phyloP scores from a whole-genome alignment of 768 basidiomycete species.

The Lactarius evosmus region DNA sequence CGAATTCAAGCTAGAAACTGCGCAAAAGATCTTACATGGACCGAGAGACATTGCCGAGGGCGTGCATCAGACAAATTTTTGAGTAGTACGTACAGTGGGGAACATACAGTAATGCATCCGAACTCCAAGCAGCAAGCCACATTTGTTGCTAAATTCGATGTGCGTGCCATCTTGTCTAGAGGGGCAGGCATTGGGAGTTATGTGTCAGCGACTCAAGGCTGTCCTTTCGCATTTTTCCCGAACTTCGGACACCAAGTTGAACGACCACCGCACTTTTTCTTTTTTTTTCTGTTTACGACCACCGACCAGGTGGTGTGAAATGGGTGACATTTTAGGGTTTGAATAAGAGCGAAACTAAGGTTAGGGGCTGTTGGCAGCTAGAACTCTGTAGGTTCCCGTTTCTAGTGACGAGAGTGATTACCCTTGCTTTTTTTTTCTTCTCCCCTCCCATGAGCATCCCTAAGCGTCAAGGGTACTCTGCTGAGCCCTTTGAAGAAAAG shows the following conservation, averaged over 20 bases:
- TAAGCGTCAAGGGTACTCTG: conserved; percentile 3
- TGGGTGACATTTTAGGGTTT: background rate
- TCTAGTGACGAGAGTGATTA: background rate
- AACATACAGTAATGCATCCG: background rate
- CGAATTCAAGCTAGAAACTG: background rate
- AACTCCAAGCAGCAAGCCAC: background rate
- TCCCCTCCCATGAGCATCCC: conserved; percentile 15
- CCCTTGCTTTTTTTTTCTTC: background rate
- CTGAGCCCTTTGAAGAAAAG: conserved; percentile 6
- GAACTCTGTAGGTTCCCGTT: background rate
- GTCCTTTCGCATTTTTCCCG: background rate
- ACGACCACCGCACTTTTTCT: background rate
- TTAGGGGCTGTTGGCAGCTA: conserved; percentile 10
- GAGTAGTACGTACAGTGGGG: conserved; percentile 15
- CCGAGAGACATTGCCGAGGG: conserved; percentile 14
- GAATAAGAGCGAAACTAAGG: background rate
- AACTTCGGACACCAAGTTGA: background rate
- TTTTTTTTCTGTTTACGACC: too few relatives aligned
- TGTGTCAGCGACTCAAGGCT: background rate
- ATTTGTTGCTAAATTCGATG: background rate
- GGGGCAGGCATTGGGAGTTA: background rate
- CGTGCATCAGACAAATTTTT: conserved; percentile 24
- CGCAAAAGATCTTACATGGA: background rate
- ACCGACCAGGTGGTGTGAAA: too few relatives aligned
- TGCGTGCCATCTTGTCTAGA: background rate